Conservation (phyloP, 371 early-diverging fungal genomes). For the Mortierella sp. region DNA sequence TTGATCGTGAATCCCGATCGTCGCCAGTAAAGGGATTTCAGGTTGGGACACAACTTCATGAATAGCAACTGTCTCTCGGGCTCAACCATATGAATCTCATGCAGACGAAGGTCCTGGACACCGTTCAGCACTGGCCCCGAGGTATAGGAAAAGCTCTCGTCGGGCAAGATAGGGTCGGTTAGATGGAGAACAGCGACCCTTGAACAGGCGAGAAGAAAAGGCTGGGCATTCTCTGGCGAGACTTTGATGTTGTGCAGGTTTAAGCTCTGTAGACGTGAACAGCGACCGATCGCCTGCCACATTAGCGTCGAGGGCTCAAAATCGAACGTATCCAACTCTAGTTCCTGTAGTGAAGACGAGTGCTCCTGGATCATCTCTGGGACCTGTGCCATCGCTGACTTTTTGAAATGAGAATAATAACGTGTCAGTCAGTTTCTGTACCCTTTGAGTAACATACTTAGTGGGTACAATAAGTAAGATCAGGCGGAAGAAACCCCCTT, state of each 20-base stretch:
- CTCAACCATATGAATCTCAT: not conserved
- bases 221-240: not conserved
- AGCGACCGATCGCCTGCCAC: conserved; percentile 1
- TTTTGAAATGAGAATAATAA: not conserved
- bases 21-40: not conserved
- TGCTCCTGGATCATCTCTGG: conserved; percentile 2
- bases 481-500: not conserved
- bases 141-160: not conserved
- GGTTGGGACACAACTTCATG: not conserved
- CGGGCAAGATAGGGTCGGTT: not conserved
- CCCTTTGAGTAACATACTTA: not conserved
- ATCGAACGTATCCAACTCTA: not conserved
- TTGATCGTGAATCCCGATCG: not conserved
- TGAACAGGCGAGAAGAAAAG: not conserved
- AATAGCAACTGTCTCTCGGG: not conserved
- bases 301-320: not conserved
- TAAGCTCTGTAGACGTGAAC: not conserved
- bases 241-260: not conserved
- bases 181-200: not conserved
- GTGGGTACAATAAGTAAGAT: not conserved
- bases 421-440: not conserved
- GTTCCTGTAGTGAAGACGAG: not conserved
- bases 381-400: not conserved
- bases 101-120: not conserved
- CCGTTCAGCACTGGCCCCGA: not conserved